A percentile compares a stretch with the other conserved stretches of the same genome.
These are phyloP conservation scores for Piper betle DNA, from an alignment of 164 flowering plant genomes.

Conservation along the genomic window DNA sequence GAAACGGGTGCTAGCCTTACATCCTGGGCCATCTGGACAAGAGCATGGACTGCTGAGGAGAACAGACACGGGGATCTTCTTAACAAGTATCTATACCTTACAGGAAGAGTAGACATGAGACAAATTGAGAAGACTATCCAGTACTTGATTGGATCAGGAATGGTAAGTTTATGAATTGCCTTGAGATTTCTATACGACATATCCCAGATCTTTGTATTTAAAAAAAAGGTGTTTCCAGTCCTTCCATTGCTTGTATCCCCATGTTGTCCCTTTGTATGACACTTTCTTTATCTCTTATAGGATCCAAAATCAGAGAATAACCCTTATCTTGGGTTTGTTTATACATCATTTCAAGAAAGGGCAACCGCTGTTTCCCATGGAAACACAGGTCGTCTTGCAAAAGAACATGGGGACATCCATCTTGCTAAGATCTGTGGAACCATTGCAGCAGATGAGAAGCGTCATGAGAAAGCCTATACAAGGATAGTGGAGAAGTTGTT, in stretches of 20 bases:
- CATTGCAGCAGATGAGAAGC: constrained; percentile 40
- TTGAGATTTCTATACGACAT: constrained; percentile 3
- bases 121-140: constrained; percentile 38
- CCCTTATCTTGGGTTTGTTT: constrained; percentile 68
- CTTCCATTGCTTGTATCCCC: background rate
- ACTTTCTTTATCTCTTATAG: constrained; percentile 11
- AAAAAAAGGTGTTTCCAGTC: background rate
- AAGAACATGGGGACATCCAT: constrained; percentile 49
- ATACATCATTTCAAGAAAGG: constrained; percentile 74
- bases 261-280: background rate
- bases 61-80: constrained; percentile 51
- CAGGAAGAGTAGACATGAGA: constrained; percentile 32
- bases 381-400: constrained; percentile 54
- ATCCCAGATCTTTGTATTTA: background rate
- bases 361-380: constrained; percentile 69
- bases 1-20: constrained; percentile 69
- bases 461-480: constrained; percentile 57
- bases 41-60: constrained; percentile 16
- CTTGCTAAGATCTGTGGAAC: constrained; percentile 38
- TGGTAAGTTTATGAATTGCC: constrained; percentile 62
- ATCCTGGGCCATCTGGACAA: background rate
- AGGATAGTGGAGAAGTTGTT: constrained; percentile 60
- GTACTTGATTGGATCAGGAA: constrained; percentile 15
- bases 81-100: constrained; percentile 49
- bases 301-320: constrained; percentile 61